A percentile compares a stretch with the other conserved stretches of the same genome.
phyloP scores from a whole-genome alignment of 257 asterid genomes.

The Ligustrum vulgare region DNA sequence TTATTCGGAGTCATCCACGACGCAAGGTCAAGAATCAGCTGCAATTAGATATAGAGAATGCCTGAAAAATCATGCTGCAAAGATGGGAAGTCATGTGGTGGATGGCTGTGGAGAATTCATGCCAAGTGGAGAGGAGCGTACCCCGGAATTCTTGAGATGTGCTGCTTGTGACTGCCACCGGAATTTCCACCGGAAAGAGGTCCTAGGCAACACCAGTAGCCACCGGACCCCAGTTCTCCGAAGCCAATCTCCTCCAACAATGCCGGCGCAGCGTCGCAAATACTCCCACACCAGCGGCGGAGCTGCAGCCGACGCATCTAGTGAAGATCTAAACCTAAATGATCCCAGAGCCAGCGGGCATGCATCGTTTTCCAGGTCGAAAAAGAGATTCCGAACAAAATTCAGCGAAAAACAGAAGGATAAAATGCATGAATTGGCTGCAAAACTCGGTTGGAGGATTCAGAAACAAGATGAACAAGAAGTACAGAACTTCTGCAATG shows the following conservation, averaged over 20 bases:
- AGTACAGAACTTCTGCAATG: constrained; percentile 51
- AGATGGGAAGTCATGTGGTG: constrained; percentile 57
- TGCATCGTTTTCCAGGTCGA: constrained; percentile 29
- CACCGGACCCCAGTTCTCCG: constrained; percentile 12
- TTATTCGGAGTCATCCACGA: constrained; percentile 20
- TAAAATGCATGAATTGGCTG: constrained; percentile 58
- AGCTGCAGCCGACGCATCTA: constrained; percentile 57
- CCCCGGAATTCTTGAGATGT: constrained; percentile 57
- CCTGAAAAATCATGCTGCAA: constrained; percentile 87
- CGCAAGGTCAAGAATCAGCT: constrained; percentile 13
- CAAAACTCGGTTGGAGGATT: constrained; percentile 60
- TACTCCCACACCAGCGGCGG: constrained; percentile 29
- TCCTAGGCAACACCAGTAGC: constrained; percentile 29
- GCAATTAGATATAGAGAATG: constrained; percentile 60
- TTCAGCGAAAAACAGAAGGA: constrained; percentile 67
- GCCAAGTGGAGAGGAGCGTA: constrained; percentile 71
- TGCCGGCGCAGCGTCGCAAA: constrained; percentile 13
- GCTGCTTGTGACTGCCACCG: constrained; percentile 96
- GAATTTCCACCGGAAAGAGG: constrained; percentile 72
- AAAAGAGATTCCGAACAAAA: constrained; percentile 70
- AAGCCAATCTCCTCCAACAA: constrained; percentile 11
- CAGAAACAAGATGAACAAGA: constrained; percentile 61
- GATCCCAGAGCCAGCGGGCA: constrained; percentile 30
- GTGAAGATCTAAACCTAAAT: constrained; percentile 55
- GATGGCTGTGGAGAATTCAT: constrained; percentile 97